These are phyloP conservation scores for Nakataea oryzae DNA, from an alignment of 2,329 filamentous ascomycete genomes.

Conservation along the genomic window DNA sequence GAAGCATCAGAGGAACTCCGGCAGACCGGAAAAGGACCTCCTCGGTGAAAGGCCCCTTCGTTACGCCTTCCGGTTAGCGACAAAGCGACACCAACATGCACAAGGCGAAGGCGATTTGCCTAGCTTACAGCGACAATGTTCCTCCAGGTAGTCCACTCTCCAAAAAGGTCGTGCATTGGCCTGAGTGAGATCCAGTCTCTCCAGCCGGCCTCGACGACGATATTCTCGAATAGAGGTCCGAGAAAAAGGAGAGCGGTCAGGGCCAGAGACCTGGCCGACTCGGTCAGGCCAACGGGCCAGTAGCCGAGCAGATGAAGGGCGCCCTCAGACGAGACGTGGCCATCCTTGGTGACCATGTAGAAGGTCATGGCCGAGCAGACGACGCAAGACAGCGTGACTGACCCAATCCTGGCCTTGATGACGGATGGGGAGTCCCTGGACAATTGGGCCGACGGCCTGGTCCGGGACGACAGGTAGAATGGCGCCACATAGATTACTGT, in stretches of 20 bases:
- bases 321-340: conserved; percentile 20
- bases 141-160: conserved; percentile 73
- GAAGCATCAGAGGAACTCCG: conserved; percentile 70
- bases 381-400: conserved; percentile 66
- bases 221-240: conserved; percentile 72
- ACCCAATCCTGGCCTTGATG: conserved; percentile 75
- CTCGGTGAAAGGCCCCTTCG: conserved; percentile 75
- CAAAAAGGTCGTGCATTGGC: conserved; percentile 48
- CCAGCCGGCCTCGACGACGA: conserved; percentile 64
- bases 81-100: background rate
- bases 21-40: conserved; percentile 89
- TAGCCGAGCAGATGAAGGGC: conserved; percentile 65
- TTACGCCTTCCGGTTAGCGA: background rate
- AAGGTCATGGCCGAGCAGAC: conserved; percentile 58
- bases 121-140: conserved; percentile 72
- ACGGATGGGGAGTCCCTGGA: conserved; percentile 82
- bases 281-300: conserved; percentile 62
- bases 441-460: conserved; percentile 67
- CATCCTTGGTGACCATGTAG: conserved; percentile 48
- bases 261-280: conserved; percentile 52
- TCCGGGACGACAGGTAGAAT: conserved; percentile 73
- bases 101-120: background rate
- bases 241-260: conserved; percentile 72
- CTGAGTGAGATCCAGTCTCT: conserved; percentile 48
- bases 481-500: conserved; percentile 85